phyloP scores from a whole-genome alignment of 176 grass and related monocot genomes.

The Neostapfia colusana region DNA sequence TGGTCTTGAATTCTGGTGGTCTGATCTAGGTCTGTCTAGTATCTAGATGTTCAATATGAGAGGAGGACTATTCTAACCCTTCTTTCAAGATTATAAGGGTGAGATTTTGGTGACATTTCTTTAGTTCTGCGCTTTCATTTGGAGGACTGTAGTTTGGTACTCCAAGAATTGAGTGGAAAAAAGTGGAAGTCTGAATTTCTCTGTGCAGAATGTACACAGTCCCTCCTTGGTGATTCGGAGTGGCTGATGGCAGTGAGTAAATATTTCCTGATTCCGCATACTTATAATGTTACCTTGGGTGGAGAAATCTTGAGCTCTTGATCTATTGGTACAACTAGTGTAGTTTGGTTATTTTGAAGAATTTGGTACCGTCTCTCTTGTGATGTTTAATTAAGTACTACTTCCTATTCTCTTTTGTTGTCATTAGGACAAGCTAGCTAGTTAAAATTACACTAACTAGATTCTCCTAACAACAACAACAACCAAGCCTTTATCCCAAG shows the following conservation, averaged over 20 bases:
- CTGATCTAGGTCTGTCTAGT: neutral
- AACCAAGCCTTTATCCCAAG: no score
- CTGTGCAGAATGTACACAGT: neutral
- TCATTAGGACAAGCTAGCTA: no score
- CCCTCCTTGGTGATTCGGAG: neutral
- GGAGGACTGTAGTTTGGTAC: neutral
- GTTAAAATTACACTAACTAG: no score
- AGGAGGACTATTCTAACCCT: constrained; percentile 9
- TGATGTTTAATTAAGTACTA: neutral
- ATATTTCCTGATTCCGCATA: constrained; percentile 5
- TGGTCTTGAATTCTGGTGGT: constrained; percentile 8
- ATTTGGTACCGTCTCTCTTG: neutral
- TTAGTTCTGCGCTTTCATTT: constrained; percentile 20
- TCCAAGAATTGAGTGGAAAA: constrained; percentile 14
- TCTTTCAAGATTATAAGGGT: neutral
- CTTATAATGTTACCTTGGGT: constrained; percentile 7
- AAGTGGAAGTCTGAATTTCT: neutral
- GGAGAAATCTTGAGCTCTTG: constrained; percentile 3
- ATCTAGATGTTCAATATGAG: neutral
- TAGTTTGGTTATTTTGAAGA: neutral
- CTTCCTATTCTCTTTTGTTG: no score
- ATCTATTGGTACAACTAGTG: constrained; percentile 14
- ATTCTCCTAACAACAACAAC: no score
- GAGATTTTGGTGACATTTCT: neutral
- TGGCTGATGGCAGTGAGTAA: constrained; percentile 62